These are phyloP conservation scores for Boletus edulis DNA, from an alignment of 768 basidiomycete genomes.

Conservation along the genomic window DNA sequence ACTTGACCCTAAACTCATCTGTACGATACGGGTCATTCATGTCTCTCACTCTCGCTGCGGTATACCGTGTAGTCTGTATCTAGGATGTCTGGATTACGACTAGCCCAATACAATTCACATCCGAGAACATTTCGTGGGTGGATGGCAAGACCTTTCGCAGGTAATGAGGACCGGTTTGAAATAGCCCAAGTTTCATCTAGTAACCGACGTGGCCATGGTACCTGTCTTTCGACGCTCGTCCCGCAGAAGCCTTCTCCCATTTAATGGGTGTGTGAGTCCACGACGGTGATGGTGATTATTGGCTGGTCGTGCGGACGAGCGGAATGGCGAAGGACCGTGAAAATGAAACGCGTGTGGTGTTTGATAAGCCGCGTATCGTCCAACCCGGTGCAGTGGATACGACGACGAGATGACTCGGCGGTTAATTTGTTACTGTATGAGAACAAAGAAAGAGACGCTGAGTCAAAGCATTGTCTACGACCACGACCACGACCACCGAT, in stretches of 20 bases:
- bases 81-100: too few species aligned
- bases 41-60: too few species aligned
- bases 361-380: not conserved
- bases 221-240: not conserved
- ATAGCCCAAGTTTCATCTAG: not conserved
- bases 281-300: not conserved
- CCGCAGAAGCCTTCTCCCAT: not conserved
- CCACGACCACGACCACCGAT: conserved; percentile 11
- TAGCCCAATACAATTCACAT: too few species aligned
- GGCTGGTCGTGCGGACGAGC: not conserved
- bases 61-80: too few species aligned
- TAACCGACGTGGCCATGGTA: not conserved
- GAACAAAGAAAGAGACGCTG: not conserved
- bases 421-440: not conserved
- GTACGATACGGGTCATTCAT: too few species aligned
- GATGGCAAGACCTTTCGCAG: too few species aligned
- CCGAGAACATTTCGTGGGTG: too few species aligned
- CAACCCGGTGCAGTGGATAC: not conserved
- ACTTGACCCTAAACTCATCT: too few species aligned
- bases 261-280: not conserved
- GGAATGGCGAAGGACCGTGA: conserved; percentile 9
- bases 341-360: not conserved
- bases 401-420: too few species aligned
- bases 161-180: too few species aligned
- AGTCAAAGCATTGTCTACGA: not conserved